These are phyloP conservation scores for Ophiostoma australiae DNA, from an alignment of 2,329 filamentous ascomycete genomes.

Conservation along the genomic window DNA sequence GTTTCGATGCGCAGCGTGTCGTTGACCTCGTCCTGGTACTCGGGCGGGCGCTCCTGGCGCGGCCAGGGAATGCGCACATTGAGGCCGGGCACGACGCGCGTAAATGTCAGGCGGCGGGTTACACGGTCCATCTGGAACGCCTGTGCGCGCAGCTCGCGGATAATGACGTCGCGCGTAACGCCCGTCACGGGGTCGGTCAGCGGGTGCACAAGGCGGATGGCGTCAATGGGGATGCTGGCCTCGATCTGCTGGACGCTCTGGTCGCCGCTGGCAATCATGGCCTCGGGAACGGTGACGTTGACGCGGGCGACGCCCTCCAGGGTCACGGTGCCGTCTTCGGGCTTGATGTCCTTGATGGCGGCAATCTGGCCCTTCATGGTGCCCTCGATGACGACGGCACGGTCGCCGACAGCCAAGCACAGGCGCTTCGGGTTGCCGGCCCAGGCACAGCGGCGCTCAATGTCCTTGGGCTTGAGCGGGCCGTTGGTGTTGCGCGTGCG, in stretches of 20 bases:
- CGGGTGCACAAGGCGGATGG: slow-evolving; percentile 77
- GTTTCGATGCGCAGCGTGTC: slow-evolving; percentile 76
- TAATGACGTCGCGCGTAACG: slow-evolving; percentile 65
- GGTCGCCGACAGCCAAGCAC: slow-evolving; percentile 63
- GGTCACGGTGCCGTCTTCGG: slow-evolving; percentile 52
- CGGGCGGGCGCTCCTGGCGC: slow-evolving; percentile 39
- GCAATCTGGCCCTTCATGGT: slow-evolving; percentile 80
- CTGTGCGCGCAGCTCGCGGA: slow-evolving; percentile 61
- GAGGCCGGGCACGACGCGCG: slow-evolving; percentile 63
- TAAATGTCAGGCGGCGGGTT: slow-evolving; percentile 46
- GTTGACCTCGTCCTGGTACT: slow-evolving; percentile 49
- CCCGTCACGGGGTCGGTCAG: slow-evolving; percentile 63
- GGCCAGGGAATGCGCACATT: slow-evolving; percentile 76
- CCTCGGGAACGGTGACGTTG: slow-evolving; percentile 40
- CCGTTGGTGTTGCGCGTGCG: slow-evolving; percentile 23
- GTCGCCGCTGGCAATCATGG: slow-evolving; percentile 36
- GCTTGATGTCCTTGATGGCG: slow-evolving; percentile 55
- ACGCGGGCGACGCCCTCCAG: slow-evolving; percentile 62
- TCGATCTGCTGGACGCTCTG: slow-evolving; percentile 44
- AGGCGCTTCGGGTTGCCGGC: slow-evolving; percentile 53
- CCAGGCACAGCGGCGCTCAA: slow-evolving; percentile 48
- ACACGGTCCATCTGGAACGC: slow-evolving; percentile 48
- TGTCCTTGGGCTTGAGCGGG: slow-evolving; percentile 31
- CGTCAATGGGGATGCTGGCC: slow-evolving; percentile 59
- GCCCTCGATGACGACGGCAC: slow-evolving; percentile 76